Evolutionary conservation across 1,284 basidiomycete genomes (phyloP).

Genomic region (Irpex lacteus): DNA sequence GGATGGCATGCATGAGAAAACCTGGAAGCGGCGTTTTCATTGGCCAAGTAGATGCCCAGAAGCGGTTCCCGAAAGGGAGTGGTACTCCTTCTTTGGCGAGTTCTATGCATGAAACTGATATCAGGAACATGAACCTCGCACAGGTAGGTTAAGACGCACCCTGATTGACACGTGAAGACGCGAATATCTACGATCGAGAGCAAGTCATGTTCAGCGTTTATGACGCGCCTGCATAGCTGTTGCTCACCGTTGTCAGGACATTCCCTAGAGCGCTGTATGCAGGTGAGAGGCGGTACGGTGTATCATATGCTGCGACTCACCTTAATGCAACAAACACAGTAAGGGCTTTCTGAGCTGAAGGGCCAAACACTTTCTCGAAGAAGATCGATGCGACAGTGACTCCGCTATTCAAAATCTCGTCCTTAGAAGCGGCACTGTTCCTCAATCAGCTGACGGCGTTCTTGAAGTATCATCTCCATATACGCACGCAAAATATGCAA

Average conservation of each 20-base stretch:
- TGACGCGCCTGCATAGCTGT: no score
- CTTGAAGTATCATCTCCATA: not conserved
- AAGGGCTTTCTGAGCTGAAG: constrained; percentile 51
- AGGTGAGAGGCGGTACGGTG: no score
- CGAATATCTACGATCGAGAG: constrained; percentile 22
- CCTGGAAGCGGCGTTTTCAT: constrained; percentile 56
- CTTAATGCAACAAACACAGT: constrained; percentile 55
- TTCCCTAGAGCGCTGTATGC: constrained; percentile 18
- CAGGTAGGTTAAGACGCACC: constrained; percentile 12
- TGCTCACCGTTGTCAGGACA: constrained; percentile 27
- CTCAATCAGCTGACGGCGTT: not conserved
- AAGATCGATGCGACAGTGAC: constrained; percentile 60
- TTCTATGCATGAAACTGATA: constrained; percentile 15
- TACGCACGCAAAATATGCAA: constrained; percentile 70
- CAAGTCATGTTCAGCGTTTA: not conserved
- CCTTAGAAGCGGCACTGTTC: constrained; percentile 49
- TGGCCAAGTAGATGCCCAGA: constrained; percentile 62
- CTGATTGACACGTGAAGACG: constrained; percentile 29
- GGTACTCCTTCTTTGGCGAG: constrained; percentile 45
- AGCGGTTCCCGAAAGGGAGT: constrained; percentile 54
- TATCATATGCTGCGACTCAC: constrained; percentile 20
- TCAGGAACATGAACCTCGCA: not conserved
- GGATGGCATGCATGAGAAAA: constrained; percentile 48
- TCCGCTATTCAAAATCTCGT: constrained; percentile 53
- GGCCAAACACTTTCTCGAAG: constrained; percentile 62